Conservation (phyloP, 1,139 yeast species). For the Kazachstania sp. region DNA sequence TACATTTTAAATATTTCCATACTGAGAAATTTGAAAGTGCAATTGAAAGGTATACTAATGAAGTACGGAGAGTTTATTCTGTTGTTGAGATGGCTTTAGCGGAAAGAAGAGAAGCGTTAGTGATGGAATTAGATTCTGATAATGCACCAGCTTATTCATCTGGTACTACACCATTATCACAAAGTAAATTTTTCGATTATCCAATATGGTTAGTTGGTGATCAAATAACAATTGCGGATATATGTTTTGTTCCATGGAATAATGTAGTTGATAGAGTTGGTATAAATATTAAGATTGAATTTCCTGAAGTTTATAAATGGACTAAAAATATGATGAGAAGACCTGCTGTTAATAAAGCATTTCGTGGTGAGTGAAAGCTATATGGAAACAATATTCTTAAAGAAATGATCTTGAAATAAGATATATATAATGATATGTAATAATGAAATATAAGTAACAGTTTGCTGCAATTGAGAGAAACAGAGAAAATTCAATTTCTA, state of each 20-base stretch:
- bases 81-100: constrained; percentile 94
- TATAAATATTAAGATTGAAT: constrained; percentile 74
- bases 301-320: constrained; percentile 96
- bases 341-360: constrained; percentile 73
- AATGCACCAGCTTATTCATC: constrained; percentile 80
- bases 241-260: constrained; percentile 94
- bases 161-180: constrained; percentile 81
- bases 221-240: constrained; percentile 80
- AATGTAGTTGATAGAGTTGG: constrained; percentile 91
- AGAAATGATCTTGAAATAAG: too few relatives aligned
- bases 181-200: constrained; percentile 78
- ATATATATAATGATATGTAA: too few relatives aligned
- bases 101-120: constrained; percentile 80
- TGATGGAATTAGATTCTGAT: constrained; percentile 84
- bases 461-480: too few relatives aligned
- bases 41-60: constrained; percentile 84
- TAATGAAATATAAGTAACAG: too few relatives aligned
- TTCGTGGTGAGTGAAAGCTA: constrained; percentile 50
- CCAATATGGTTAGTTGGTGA: constrained; percentile 97
- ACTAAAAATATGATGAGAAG: constrained; percentile 86
- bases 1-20: constrained; percentile 88
- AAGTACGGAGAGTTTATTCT: constrained; percentile 86
- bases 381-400: too few relatives aligned
- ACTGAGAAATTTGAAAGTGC: constrained; percentile 84
- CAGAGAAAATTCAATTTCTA: too few relatives aligned